These are phyloP conservation scores for Microbotryum scabiosae DNA, from an alignment of 1,284 basidiomycete species.

Conservation along the genomic window DNA sequence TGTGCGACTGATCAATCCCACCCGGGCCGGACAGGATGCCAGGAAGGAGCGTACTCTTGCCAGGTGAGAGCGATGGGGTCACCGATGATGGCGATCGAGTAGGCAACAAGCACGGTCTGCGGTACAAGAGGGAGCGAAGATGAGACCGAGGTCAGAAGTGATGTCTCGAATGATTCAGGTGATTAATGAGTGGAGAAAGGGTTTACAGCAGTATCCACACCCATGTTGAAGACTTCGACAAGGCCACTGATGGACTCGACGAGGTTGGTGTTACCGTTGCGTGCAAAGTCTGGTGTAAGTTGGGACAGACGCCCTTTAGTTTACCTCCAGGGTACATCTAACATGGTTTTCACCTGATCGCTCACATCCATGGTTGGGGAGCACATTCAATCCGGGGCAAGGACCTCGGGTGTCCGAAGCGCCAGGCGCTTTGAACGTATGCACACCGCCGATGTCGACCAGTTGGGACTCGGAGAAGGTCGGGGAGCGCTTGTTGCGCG, in stretches of 20 bases:
- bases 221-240: constrained; percentile 4
- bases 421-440: not conserved
- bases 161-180: not conserved
- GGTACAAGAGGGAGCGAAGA: not conserved
- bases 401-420: constrained; percentile 8
- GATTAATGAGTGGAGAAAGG: no score
- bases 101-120: constrained; percentile 1
- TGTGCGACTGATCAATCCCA: constrained; percentile 10
- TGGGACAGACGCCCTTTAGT: not conserved
- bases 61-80: constrained; percentile 7
- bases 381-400: constrained; percentile 4
- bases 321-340: not conserved
- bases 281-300: constrained; percentile 1
- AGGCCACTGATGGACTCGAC: constrained; percentile 2
- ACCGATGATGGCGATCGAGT: constrained; percentile 14
- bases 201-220: not conserved
- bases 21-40: constrained; percentile 9
- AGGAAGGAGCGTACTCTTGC: constrained; percentile 4
- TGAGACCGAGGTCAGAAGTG: not conserved
- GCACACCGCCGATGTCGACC: constrained; percentile 4
- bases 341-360: not conserved
- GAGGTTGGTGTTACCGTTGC: constrained; percentile 5
- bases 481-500: constrained; percentile 1
- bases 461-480: constrained; percentile 2
- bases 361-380: constrained; percentile 9